Percentiles rank a stretch among this genome's conserved stretches.
These are phyloP conservation scores for Diaporthe sp. DNA, from an alignment of 2,329 filamentous ascomycete genomes.

Conservation along the genomic window DNA sequence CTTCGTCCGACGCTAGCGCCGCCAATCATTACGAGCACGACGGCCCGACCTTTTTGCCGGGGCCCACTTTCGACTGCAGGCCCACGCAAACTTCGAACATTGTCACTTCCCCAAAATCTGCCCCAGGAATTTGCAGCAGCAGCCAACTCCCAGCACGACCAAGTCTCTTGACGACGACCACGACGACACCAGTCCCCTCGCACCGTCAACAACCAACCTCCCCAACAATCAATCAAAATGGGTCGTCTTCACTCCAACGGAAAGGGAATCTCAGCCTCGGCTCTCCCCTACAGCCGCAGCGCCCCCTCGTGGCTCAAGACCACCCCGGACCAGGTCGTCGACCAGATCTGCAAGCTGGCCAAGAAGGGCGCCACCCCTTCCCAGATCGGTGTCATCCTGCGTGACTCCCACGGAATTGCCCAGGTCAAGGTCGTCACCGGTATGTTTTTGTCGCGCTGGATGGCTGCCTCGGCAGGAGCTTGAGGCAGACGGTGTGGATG, in stretches of 20 bases:
- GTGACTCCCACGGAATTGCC: constrained; percentile 97
- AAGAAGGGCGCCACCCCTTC: constrained; percentile 99
- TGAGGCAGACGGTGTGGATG: background rate
- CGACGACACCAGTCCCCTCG: constrained; percentile 43
- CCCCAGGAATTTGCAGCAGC: constrained; percentile 8
- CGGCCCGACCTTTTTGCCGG: constrained; percentile 26
- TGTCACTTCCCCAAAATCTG: constrained; percentile 33
- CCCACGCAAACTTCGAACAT: constrained; percentile 32
- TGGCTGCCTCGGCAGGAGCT: background rate
- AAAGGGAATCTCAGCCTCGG: constrained; percentile 98
- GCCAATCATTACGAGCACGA: background rate
- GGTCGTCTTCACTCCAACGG: constrained; percentile 99
- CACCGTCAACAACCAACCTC: constrained; percentile 42
- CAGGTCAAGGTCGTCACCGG: constrained; percentile 98
- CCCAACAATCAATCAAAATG: constrained; percentile 73
- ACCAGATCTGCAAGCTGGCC: constrained; percentile 99
- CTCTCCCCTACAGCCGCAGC: constrained; percentile 96
- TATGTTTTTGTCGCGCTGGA: constrained; percentile 62
- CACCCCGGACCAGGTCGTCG: constrained; percentile 97
- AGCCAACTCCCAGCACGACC: constrained; percentile 38
- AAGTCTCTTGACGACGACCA: constrained; percentile 43
- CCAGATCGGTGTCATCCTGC: constrained; percentile 98
- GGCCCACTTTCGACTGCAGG: background rate
- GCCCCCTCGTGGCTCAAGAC: constrained; percentile 98
- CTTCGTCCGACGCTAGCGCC: background rate